Percentiles rank a stretch among this genome's conserved stretches.
phyloP scores from a whole-genome alignment of 176 grass and related monocot genomes.

The Bolboschoenus planiculmis region DNA sequence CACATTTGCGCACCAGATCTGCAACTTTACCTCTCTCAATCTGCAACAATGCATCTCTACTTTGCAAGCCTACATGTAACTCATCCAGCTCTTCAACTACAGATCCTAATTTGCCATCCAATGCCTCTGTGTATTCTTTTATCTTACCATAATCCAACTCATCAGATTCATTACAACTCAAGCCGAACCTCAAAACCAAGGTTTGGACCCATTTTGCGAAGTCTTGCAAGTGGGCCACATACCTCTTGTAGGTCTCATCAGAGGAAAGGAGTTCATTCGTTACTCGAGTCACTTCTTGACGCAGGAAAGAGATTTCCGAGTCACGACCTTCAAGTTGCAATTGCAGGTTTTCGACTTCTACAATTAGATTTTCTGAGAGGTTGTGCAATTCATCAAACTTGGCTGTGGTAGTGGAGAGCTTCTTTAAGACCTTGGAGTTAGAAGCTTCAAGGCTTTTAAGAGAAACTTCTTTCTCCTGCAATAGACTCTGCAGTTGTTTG shows the following conservation, averaged over 20 bases:
- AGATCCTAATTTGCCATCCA: constrained; percentile 65
- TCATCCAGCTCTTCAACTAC: constrained; percentile 61
- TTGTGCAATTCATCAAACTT: constrained; percentile 97
- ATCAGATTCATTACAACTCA: constrained; percentile 30
- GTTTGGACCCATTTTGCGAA: constrained; percentile 73
- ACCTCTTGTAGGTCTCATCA: constrained; percentile 69
- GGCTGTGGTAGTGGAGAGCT: constrained; percentile 71
- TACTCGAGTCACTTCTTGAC: constrained; percentile 83
- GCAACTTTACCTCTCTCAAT: constrained; percentile 63
- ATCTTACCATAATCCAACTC: constrained; percentile 47
- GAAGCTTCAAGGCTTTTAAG: constrained; percentile 74
- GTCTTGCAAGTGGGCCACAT: constrained; percentile 46
- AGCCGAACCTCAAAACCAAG: constrained; percentile 45
- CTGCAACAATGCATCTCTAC: constrained; percentile 77
- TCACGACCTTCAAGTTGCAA: constrained; percentile 72
- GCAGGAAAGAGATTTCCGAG: constrained; percentile 88
- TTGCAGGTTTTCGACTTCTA: constrained; percentile 91
- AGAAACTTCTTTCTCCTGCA: constrained; percentile 63
- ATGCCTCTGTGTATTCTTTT: constrained; percentile 50
- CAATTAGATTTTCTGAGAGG: constrained; percentile 86
- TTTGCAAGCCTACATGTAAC: constrained; percentile 50
- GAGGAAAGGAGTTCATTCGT: constrained; percentile 79
- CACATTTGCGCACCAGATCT: constrained; percentile 58
- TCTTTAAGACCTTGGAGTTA: constrained; percentile 55
- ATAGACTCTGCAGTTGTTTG: constrained; percentile 48